These are phyloP conservation scores for Trichoderma virens DNA, from an alignment of 495 filamentous ascomycete genomes.

Conservation along the genomic window DNA sequence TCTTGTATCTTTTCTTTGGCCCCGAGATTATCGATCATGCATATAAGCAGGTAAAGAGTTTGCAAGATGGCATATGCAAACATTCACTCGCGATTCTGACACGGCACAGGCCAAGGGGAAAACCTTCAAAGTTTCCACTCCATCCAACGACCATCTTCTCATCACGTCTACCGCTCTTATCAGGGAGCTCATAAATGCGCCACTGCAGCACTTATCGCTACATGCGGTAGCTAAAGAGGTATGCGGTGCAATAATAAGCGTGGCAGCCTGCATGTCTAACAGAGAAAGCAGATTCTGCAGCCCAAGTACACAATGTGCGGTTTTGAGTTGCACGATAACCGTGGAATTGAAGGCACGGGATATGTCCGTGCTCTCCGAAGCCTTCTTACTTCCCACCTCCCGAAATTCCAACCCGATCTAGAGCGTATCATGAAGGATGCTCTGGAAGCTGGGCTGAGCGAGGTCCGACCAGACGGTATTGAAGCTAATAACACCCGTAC, in stretches of 20 bases:
- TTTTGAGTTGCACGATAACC: constrained; percentile 17
- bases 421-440: background rate
- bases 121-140: background rate
- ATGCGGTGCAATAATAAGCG: background rate
- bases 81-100: background rate
- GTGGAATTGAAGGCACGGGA: constrained; percentile 19
- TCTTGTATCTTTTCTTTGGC: background rate
- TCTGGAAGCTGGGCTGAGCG: background rate
- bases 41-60: background rate
- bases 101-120: background rate
- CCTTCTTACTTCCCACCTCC: constrained; percentile 21
- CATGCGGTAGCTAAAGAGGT: background rate
- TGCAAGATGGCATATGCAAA: background rate
- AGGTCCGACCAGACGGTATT: background rate
- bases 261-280: background rate
- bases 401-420: constrained; percentile 14
- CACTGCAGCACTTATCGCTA: background rate
- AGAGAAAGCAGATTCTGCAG: background rate
- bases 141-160: background rate
- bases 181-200: background rate
- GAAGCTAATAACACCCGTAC: background rate
- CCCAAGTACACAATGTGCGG: constrained; percentile 21
- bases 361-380: constrained; percentile 24
- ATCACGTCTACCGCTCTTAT: background rate
- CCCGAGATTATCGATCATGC: background rate